phyloP scores from a whole-genome alignment of 148 eudicot species.

The Fagopyrum homotropicum region DNA sequence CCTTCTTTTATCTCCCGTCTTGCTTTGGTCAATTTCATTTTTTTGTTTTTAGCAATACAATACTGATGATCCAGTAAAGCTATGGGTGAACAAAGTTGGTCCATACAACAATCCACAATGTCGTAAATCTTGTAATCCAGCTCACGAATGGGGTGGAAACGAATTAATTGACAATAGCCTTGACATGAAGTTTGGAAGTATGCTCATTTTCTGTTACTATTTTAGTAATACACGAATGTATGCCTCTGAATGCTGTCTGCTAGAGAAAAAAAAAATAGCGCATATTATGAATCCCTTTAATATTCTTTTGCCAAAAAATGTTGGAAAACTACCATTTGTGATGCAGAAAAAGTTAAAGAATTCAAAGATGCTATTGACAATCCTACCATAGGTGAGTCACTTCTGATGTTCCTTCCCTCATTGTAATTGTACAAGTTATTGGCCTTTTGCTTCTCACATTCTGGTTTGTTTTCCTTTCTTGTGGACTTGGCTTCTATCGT shows the following conservation, averaged over 20 bases:
- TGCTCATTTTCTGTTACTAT: slow-evolving; percentile 2
- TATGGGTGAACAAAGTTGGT: slow-evolving; percentile 74
- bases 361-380: slow-evolving; percentile 87
- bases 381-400: slow-evolving; percentile 73
- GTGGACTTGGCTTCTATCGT: slow-evolving; percentile 13
- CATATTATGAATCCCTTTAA: not conserved
- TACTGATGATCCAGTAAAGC: slow-evolving; percentile 40
- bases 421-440: not conserved
- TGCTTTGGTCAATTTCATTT: not conserved
- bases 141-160: slow-evolving; percentile 34
- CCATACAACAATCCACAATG: slow-evolving; percentile 74
- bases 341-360: slow-evolving; percentile 62
- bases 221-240: not conserved
- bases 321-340: slow-evolving; percentile 60
- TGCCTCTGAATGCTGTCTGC: not conserved
- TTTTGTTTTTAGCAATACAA: slow-evolving; percentile 31
- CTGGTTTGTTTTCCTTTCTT: not conserved
- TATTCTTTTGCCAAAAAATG: slow-evolving; percentile 59
- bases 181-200: slow-evolving; percentile 48
- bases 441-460: not conserved
- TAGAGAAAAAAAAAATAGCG: not conserved
- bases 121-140: slow-evolving; percentile 32
- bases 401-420: not conserved
- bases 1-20: not conserved
- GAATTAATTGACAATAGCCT: slow-evolving; percentile 67